Evolutionary conservation across 495 filamentous ascomycete species (phyloP), one percentile per base, ranked within the genome.

Genomic region (Trichoderma orchidacearum): DNA sequence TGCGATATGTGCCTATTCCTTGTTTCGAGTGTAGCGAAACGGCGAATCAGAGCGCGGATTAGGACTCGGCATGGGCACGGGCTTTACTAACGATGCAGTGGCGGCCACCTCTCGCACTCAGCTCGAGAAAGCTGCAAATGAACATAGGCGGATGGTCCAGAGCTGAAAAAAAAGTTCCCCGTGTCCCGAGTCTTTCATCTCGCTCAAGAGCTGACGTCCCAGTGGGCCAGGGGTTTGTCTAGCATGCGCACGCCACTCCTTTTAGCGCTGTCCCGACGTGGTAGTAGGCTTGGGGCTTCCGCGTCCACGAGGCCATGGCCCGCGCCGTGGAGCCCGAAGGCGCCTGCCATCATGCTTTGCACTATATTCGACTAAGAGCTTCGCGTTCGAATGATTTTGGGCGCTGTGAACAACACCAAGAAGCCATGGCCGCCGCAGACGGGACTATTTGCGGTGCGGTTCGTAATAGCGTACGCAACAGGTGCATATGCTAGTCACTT

Each of bases 291-390:
- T n/a, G n/a, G n/a, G n/a, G n/a, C 6, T 23, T 48, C 41, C 41
- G 41, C 41, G 41, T 48, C 41, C 41, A 48, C 41, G 41, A 48
- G 41, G 41, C 41, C 41, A 48, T 48, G 41, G 41, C 41, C 41
- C 41, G 41, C 41, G 11, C 41, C 41, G 41, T 48, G 41, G 12
- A 48, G 41, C 41, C 41, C 41, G 41, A 48, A 23, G 21, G 41
- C 21, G 41, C 41, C 41, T 23, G 41, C 18, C 18, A 3, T 23
- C 18, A 23, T 27, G 41, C 41, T 48, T 9, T 9, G 36, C 23
- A 41, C n/a, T n/a, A 41, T 3, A 4, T n/a, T 18, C 18, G 15
- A 6, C 41, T 48, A 48, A n/a, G n/a, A n/a, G 41, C 21, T 48
- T 13, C 18, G 18, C 21, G 12, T n/a, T n/a, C n/a, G n/a, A n/a